Base-by-base conservation (phyloP, 768 basidiomycete genomes). In the Auricularia sp. region DNA sequence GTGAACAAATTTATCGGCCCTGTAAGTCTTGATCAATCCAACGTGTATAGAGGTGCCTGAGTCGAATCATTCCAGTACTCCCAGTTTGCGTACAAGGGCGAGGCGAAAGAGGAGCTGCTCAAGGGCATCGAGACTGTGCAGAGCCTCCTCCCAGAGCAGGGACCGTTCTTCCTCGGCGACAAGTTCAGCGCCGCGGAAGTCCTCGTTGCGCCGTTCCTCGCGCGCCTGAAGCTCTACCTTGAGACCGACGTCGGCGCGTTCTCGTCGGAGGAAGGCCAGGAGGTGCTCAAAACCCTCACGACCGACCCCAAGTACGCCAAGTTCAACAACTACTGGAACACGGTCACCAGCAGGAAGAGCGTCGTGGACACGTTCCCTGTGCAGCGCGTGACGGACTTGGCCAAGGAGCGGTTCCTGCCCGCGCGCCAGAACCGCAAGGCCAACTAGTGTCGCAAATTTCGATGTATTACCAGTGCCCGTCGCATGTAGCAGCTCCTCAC, bases 141-240 rank as follows among this genome's bases (percentile, higher is more conserved):
- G 71, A 68, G 66, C 3, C 74, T 83, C 33, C 76, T 89, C 36
- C 81, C 83, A 0, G 67, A 71, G 5, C 74, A 78, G 53, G 81
- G 81, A 42, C 69, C 65, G 0, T 84, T 76, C 58, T 84, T 34
- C 75, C 58, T 76, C 12, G 77, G 77, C 2, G 70, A 75, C 29
- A 75, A 80, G 61, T 88, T 79, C 71, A 84, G 80, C n/a, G 81
- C 83, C 62, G 87, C 87, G 12, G 88, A 88, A 67, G 80, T 83
- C 5, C 81, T 84, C 0, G 70, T 87, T 33, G 74, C 80, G 3
- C 85, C 88, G 1, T 85, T 87, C 78, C 68, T 87, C 14, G 84
- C 79, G n/a, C 77, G 87, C 11, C 66, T 80, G 51, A 77, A 80
- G 34, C 64, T 83, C 1, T 61, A 71, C 36, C 67, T 84, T 36